Conservation (phyloP, 441 rosid species). For the Bruguiera hainesii region DNA sequence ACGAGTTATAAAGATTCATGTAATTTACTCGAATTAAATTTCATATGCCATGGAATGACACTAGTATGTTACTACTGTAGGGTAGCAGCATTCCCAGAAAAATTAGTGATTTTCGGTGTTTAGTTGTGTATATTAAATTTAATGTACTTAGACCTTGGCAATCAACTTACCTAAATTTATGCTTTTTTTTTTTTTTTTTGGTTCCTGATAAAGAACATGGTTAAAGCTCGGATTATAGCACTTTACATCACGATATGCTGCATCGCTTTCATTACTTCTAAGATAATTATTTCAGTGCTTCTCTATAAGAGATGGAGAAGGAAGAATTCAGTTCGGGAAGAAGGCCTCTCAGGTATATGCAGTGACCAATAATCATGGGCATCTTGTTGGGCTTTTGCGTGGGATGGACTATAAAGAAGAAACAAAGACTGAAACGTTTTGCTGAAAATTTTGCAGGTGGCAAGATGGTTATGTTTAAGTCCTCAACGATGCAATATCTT, state of each 20-base stretch:
- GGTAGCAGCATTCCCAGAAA: too few species aligned
- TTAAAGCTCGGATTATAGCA: slow-evolving; percentile 37
- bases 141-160: too few species aligned
- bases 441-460: slow-evolving; percentile 44
- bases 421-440: background rate
- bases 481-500: slow-evolving; percentile 50
- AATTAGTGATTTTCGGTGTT: too few species aligned
- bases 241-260: slow-evolving; percentile 57
- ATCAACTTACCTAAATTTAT: too few species aligned
- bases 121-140: too few species aligned
- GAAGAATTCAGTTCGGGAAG: slow-evolving; percentile 37
- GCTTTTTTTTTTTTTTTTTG: too few species aligned
- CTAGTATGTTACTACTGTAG: too few species aligned
- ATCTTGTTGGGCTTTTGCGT: background rate
- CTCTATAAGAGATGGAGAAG: slow-evolving; percentile 63
- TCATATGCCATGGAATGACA: too few species aligned
- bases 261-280: slow-evolving; percentile 56
- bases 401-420: background rate
- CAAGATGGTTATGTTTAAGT: slow-evolving; percentile 73
- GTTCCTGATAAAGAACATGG: slow-evolving; percentile 30
- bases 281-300: slow-evolving; percentile 57
- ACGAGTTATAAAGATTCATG: too few species aligned
- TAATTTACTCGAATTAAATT: too few species aligned
- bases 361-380: too few species aligned
- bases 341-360: slow-evolving; percentile 48